Percentiles rank a stretch among this genome's conserved stretches.
Conservation (phyloP, 805 yeast species). For the Zygosaccharomyces lentus region DNA sequence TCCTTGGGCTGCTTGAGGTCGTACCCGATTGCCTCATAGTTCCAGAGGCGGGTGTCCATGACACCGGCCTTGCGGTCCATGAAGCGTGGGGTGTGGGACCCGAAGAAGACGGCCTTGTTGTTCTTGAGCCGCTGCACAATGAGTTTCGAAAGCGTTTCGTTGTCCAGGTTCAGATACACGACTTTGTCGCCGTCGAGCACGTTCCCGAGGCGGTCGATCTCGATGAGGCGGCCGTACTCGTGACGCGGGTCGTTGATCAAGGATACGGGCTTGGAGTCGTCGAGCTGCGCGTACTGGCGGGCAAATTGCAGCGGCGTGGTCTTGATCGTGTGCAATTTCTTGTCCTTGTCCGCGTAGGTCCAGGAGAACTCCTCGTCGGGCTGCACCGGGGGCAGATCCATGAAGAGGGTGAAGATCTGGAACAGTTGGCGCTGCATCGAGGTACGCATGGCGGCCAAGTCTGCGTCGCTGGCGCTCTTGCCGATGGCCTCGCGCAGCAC, state of each 20-base stretch:
- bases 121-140: conserved; percentile 65
- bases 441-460: conserved; percentile 40
- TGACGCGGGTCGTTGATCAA: conserved; percentile 82
- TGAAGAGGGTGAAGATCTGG: conserved; percentile 58
- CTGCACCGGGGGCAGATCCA: conserved; percentile 74
- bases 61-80: conserved; percentile 60
- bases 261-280: conserved; percentile 54
- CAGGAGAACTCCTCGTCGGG: conserved; percentile 64
- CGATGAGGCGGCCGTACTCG: conserved; percentile 54
- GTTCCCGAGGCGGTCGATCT: conserved; percentile 73
- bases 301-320: conserved; percentile 67
- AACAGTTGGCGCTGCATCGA: conserved; percentile 58
- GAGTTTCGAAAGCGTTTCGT: conserved; percentile 51
- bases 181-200: conserved; percentile 67
- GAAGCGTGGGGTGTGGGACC: conserved; percentile 83
- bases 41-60: conserved; percentile 68
- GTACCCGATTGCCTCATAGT: conserved; percentile 57
- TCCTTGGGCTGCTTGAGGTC: conserved; percentile 52
- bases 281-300: conserved; percentile 48
- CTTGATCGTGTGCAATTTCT: conserved; percentile 43
- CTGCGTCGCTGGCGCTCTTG: conserved; percentile 32
- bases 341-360: conserved; percentile 73
- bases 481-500: conserved; percentile 48
- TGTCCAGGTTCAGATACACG: conserved; percentile 63
- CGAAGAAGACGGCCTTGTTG: conserved; percentile 81